phyloP scores from a whole-genome alignment of 768 basidiomycete species.

The Naematelia aurantialba region DNA sequence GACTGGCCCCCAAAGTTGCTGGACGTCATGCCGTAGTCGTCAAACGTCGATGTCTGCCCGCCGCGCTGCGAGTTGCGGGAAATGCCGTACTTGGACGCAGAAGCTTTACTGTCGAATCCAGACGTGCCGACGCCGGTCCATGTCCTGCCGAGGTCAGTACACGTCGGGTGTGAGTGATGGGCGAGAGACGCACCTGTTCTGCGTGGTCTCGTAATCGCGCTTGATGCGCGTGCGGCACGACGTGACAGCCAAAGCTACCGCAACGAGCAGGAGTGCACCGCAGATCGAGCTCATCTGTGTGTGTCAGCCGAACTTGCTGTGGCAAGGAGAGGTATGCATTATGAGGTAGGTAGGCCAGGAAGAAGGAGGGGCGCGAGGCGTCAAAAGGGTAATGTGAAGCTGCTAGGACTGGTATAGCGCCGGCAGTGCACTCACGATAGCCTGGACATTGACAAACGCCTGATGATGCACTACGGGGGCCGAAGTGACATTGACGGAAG shows the following conservation, averaged over 20 bases:
- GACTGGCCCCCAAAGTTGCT: slow-evolving; percentile 17
- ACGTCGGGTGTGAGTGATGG: neutral
- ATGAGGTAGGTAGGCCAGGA: slow-evolving; percentile 1
- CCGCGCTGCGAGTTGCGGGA: slow-evolving; percentile 15
- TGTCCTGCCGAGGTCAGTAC: slow-evolving; percentile 14
- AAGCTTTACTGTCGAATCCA: slow-evolving; percentile 7
- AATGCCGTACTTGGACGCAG: slow-evolving; percentile 9
- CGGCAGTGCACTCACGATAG: slow-evolving; percentile 26
- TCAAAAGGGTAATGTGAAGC: neutral
- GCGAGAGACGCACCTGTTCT: slow-evolving; percentile 19
- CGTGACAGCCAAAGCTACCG: slow-evolving; percentile 29
- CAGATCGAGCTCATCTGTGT: slow-evolving; percentile 41
- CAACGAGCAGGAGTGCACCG: slow-evolving; percentile 19
- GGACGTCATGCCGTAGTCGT: slow-evolving; percentile 13
- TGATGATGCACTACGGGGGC: slow-evolving; percentile 6
- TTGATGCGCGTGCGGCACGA: slow-evolving; percentile 21
- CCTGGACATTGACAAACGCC: slow-evolving; percentile 22
- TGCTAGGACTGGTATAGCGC: too few species aligned
- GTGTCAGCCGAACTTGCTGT: too few species aligned
- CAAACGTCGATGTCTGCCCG: neutral
- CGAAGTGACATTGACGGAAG: neutral
- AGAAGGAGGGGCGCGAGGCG: neutral
- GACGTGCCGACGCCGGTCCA: slow-evolving; percentile 31
- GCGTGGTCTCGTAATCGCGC: slow-evolving; percentile 15
- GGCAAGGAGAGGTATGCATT: too few species aligned